These are phyloP conservation scores for Datisca glomerata DNA, from an alignment of 306 rosid species.

Conservation along the genomic window DNA sequence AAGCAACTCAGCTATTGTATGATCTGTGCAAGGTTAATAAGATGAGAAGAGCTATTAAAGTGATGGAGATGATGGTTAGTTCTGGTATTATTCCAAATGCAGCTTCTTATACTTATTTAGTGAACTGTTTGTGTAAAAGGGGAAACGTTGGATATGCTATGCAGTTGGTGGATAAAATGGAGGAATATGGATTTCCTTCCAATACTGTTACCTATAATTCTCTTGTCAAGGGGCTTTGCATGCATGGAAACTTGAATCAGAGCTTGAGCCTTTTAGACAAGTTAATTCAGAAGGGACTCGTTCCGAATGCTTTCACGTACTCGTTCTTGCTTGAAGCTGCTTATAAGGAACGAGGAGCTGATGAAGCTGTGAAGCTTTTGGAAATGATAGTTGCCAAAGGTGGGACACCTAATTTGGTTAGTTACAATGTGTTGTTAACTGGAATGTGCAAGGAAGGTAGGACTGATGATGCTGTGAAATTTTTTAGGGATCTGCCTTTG, in stretches of 20 bases:
- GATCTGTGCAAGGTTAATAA: constrained; percentile 68
- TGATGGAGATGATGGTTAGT: constrained; percentile 70
- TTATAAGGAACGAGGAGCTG: constrained; percentile 77
- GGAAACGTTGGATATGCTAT: constrained; percentile 85
- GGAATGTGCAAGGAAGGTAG: constrained; percentile 90
- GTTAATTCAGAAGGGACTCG: constrained; percentile 56
- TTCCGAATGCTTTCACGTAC: constrained; percentile 73
- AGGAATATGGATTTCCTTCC: constrained; percentile 49
- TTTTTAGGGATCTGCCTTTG: constrained; percentile 56
- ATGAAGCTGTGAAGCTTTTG: constrained; percentile 60
- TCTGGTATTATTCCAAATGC: constrained; percentile 72
- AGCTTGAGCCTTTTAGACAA: constrained; percentile 64
- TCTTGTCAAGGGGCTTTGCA: constrained; percentile 69
- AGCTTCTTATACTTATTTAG: constrained; percentile 52
- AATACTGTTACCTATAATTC: constrained; percentile 59
- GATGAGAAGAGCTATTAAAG: constrained; percentile 47
- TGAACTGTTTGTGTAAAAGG: constrained; percentile 58
- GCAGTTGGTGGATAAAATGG: constrained; percentile 87
- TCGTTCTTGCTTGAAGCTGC: constrained; percentile 74
- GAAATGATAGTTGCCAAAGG: constrained; percentile 72
- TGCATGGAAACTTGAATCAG: constrained; percentile 54
- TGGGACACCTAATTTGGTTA: constrained; percentile 70
- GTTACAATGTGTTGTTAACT: constrained; percentile 74
- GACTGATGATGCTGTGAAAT: constrained; percentile 60
- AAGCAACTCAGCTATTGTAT: constrained; percentile 71